Conservation (phyloP, 495 filamentous ascomycete species). For the Aspergillus nidulans region DNA sequence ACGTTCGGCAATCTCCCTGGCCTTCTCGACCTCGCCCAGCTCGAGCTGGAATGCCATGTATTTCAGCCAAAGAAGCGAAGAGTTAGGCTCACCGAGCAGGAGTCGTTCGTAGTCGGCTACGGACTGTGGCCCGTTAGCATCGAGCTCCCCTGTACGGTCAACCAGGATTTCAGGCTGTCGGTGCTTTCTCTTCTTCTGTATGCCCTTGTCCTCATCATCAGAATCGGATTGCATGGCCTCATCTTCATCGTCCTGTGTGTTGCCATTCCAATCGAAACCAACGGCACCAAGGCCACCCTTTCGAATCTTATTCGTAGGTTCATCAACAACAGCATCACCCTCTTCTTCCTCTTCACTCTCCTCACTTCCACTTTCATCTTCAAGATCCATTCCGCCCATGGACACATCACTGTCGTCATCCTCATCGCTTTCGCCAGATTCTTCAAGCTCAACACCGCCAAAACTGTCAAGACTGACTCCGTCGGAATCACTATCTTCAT, state of each 20-base stretch:
- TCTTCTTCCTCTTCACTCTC: constrained; percentile 22
- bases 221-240: constrained; percentile 38
- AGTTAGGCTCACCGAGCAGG: constrained; percentile 84
- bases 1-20: constrained; percentile 81
- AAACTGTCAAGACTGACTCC: constrained; percentile 43
- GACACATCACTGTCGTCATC: constrained; percentile 45
- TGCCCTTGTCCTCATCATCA: constrained; percentile 44
- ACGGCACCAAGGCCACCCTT: constrained; percentile 62
- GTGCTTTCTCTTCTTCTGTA: constrained; percentile 73
- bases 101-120: constrained; percentile 89
- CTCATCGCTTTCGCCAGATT: constrained; percentile 33
- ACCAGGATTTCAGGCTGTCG: constrained; percentile 76
- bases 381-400: constrained; percentile 50
- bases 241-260: constrained; percentile 45
- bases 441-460: constrained; percentile 43
- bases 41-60: constrained; percentile 98
- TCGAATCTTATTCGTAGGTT: constrained; percentile 21
- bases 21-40: constrained; percentile 77
- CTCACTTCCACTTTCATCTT: constrained; percentile 46
- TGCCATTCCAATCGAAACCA: constrained; percentile 86
- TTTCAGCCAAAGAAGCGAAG: constrained; percentile 82
- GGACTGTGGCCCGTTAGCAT: constrained; percentile 85
- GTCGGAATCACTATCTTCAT: constrained; percentile 44
- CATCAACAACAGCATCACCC: constrained; percentile 1
- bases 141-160: constrained; percentile 84